Evolutionary conservation across 148 eudicot genomes (phyloP).

Genomic region (Rhododendron simsii): DNA sequence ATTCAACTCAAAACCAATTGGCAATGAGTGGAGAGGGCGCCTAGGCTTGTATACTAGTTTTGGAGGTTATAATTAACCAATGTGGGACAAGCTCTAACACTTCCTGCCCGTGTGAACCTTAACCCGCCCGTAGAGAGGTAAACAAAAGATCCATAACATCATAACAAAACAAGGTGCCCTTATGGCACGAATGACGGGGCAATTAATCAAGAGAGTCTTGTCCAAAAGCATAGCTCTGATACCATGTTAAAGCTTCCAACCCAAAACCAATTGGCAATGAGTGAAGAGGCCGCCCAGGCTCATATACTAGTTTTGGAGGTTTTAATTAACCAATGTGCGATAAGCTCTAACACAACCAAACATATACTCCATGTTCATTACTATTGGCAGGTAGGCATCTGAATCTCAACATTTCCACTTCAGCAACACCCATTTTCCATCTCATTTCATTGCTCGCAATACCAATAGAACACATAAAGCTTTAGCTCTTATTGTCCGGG

Average conservation of each 20-base stretch:
- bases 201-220: neutral
- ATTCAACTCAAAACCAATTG: neutral
- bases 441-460: neutral
- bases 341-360: neutral
- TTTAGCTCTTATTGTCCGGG: neutral
- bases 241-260: neutral
- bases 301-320: neutral
- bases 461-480: neutral
- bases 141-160: neutral
- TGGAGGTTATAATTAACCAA: neutral
- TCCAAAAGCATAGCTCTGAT: neutral
- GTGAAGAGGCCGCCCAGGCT: neutral
- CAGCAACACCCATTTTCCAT: neutral
- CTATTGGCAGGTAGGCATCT: neutral
- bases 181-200: neutral
- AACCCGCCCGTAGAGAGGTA: neutral
- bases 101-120: neutral
- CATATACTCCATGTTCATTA: neutral
- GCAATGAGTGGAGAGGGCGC: neutral
- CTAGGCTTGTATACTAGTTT: neutral
- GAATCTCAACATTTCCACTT: neutral
- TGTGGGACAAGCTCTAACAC: neutral
- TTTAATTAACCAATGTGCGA: neutral
- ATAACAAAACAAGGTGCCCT: neutral
- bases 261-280: neutral